phyloP scores from a whole-genome alignment of 345 rosid species.

The Camelina sativa region DNA sequence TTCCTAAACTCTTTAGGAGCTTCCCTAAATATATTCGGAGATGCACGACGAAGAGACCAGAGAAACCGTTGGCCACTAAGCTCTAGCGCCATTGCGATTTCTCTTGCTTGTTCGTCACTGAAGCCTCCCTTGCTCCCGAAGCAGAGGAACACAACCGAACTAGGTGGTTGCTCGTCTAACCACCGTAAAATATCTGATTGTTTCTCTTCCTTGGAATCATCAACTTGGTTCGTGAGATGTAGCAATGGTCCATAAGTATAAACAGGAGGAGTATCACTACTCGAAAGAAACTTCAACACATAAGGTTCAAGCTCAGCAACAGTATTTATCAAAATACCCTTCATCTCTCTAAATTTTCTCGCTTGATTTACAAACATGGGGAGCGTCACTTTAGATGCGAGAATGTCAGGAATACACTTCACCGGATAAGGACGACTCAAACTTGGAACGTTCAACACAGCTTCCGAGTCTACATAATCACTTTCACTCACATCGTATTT shows the following conservation, averaged over 20 bases:
- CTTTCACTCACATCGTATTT: background rate
- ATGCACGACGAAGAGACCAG: conserved; percentile 57
- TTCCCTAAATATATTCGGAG: background rate
- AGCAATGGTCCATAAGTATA: conserved; percentile 60
- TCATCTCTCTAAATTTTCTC: conserved; percentile 31
- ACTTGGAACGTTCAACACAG: conserved; percentile 39
- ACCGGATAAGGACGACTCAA: conserved; percentile 48
- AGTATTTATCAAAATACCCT: conserved; percentile 52
- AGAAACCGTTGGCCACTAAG: conserved; percentile 48
- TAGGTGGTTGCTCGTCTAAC: conserved; percentile 58
- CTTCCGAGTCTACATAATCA: conserved; percentile 45
- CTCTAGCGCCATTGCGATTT: conserved; percentile 53
- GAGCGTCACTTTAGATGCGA: background rate
- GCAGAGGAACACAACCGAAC: conserved; percentile 66
- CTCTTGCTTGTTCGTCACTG: conserved; percentile 48
- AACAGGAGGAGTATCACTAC: conserved; percentile 30
- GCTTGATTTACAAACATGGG: background rate
- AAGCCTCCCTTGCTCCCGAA: conserved; percentile 73
- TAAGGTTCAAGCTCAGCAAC: conserved; percentile 50
- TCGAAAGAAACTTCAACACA: conserved; percentile 23
- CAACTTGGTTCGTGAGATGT: conserved; percentile 33
- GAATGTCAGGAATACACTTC: conserved; percentile 31
- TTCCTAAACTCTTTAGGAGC: conserved; percentile 39
- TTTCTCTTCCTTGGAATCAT: background rate
- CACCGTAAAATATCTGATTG: conserved; percentile 46